Conservation (phyloP, 2,329 filamentous ascomycete species). For the Thermochaetoides dissita region DNA sequence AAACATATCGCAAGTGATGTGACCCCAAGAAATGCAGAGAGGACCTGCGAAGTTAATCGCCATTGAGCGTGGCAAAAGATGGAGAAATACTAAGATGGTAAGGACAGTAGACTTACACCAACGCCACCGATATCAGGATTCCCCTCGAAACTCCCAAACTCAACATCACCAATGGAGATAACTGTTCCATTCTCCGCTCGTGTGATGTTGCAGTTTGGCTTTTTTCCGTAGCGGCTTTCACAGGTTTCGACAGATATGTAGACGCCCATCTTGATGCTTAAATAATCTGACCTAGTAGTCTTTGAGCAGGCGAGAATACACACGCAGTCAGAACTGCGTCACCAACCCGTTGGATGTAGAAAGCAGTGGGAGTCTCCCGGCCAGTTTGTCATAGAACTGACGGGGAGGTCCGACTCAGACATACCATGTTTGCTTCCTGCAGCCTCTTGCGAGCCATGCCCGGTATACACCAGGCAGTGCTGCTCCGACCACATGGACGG, state of each 20-base stretch:
- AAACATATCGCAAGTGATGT: constrained; percentile 9
- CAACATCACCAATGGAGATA: constrained; percentile 2
- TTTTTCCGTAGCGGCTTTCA: constrained; percentile 4
- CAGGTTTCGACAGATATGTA: constrained; percentile 10
- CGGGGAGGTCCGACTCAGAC: too few species aligned
- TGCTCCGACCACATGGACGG: too few species aligned
- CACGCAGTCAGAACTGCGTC: background rate
- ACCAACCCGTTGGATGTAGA: background rate
- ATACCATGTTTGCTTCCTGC: too few species aligned
- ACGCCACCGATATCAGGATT: constrained; percentile 14
- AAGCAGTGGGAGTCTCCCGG: too few species aligned
- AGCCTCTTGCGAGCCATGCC: too few species aligned
- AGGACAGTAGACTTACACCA: constrained; percentile 4
- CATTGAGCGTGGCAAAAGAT: too few species aligned
- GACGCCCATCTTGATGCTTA: constrained; percentile 8
- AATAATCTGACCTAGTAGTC: background rate
- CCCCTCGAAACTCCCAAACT: constrained; percentile 5
- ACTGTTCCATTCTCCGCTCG: background rate
- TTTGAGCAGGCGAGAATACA: background rate
- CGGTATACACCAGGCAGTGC: too few species aligned
- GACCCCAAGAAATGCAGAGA: constrained; percentile 12
- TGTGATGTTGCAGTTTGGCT: constrained; percentile 5
- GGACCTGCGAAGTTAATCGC: constrained; percentile 7
- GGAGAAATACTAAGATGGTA: background rate
- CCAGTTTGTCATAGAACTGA: too few species aligned